These are phyloP conservation scores for Alloteropsis semialata DNA, from an alignment of 176 grass and related monocot genomes.

Conservation along the genomic window DNA sequence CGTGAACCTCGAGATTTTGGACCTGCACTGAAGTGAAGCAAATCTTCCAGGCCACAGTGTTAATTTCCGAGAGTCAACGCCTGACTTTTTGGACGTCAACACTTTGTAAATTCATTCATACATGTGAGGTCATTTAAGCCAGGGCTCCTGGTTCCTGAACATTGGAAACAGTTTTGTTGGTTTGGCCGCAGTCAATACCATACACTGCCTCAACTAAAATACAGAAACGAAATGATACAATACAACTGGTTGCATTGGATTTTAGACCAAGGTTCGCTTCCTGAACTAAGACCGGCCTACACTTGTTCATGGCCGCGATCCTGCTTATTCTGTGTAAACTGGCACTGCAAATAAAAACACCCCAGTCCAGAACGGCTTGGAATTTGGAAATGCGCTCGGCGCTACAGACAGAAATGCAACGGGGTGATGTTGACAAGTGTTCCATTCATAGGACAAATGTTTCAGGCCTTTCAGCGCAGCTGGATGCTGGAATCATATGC, in stretches of 20 bases:
- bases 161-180: neutral
- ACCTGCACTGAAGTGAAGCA: too few relatives aligned
- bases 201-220: neutral
- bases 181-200: neutral
- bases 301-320: too few relatives aligned
- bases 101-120: neutral
- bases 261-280: too few relatives aligned
- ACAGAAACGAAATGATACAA: neutral
- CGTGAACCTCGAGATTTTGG: too few relatives aligned
- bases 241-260: neutral
- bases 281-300: too few relatives aligned
- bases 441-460: neutral
- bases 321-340: neutral
- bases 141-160: neutral
- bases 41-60: too few relatives aligned
- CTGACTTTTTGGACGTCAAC: too few relatives aligned
- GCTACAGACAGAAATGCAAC: neutral
- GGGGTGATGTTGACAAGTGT: neutral
- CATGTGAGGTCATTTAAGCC: neutral
- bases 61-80: too few relatives aligned
- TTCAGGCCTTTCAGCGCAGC: too few relatives aligned
- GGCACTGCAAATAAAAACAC: neutral
- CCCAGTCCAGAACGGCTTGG: neutral
- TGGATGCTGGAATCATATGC: slow-evolving; percentile 30
- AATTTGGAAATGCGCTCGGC: neutral